Evolutionary conservation across 495 filamentous ascomycete genomes (phyloP).

Genomic region (Aspergillus bridgeri): DNA sequence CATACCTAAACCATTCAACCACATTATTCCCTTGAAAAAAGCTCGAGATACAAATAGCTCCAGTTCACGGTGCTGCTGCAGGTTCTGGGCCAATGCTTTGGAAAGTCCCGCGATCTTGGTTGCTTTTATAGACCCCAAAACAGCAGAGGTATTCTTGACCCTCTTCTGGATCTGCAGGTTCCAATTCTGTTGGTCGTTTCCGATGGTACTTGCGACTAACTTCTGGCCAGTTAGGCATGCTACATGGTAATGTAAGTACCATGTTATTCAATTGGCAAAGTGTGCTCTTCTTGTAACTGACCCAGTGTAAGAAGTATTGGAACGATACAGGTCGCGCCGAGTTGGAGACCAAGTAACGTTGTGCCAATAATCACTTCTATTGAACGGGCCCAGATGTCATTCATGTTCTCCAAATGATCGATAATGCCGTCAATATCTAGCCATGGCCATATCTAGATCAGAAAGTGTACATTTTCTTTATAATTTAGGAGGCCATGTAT

Average conservation of each 20-base stretch:
- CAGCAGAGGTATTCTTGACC: constrained; percentile 1
- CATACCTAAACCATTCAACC: constrained; percentile 5
- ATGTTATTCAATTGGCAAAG: not conserved
- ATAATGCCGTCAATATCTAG: constrained; percentile 46
- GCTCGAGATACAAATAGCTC: constrained; percentile 4
- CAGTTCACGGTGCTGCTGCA: not conserved
- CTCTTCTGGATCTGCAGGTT: constrained; percentile 4
- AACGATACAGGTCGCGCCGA: constrained; percentile 41
- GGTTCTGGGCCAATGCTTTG: not conserved
- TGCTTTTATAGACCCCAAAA: constrained; percentile 3
- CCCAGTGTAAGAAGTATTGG: constrained; percentile 47
- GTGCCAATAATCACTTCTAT: constrained; percentile 54
- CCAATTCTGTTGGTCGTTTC: constrained; percentile 2
- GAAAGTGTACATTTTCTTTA: not conserved
- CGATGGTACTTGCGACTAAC: constrained; percentile 4
- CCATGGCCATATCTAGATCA: not conserved
- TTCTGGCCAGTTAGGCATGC: constrained; percentile 8
- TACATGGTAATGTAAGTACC: not conserved
- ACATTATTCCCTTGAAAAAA: constrained; percentile 3
- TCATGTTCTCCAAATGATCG: constrained; percentile 32
- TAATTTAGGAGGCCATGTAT: not conserved
- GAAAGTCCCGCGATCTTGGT: constrained; percentile 3
- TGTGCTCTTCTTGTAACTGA: constrained; percentile 20
- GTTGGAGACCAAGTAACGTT: constrained; percentile 46
- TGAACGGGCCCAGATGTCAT: constrained; percentile 49